Evolutionary conservation across 345 rosid genomes (phyloP).

Genomic region (Cardamine chenopodiifolia): DNA sequence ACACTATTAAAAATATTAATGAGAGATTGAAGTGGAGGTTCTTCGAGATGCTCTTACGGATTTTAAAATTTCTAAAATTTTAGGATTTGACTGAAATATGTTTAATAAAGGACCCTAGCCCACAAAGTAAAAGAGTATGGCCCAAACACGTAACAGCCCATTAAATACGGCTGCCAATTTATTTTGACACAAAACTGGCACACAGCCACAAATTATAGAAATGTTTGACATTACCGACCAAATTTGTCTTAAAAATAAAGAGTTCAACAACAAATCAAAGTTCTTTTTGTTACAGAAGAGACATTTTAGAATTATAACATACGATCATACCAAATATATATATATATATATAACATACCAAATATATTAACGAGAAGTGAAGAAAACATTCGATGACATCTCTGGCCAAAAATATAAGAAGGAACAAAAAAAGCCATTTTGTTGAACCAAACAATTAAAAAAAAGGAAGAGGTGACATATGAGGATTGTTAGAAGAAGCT

Average conservation of each 20-base stretch:
- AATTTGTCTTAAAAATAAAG: no score
- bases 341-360: no score
- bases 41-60: no score
- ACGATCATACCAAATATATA: no score
- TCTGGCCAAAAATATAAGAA: background rate
- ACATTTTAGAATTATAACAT: no score
- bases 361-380: background rate
- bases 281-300: no score
- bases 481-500: background rate
- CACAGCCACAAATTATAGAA: no score
- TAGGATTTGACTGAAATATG: background rate
- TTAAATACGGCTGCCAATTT: background rate
- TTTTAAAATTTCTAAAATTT: no score
- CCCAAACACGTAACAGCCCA: constrained; percentile 6
- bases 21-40: no score
- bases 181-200: background rate
- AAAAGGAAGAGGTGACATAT: background rate
- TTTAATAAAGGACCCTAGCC: background rate
- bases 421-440: background rate
- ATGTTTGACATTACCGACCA: background rate
- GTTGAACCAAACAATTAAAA: background rate
- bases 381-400: background rate
- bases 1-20: no score
- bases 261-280: background rate
- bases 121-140: constrained; percentile 14